A percentile compares a stretch with the other conserved stretches of the same genome.
Evolutionary conservation across 176 grass and related monocot genomes (phyloP).

Genomic region (Neostapfia colusana): DNA sequence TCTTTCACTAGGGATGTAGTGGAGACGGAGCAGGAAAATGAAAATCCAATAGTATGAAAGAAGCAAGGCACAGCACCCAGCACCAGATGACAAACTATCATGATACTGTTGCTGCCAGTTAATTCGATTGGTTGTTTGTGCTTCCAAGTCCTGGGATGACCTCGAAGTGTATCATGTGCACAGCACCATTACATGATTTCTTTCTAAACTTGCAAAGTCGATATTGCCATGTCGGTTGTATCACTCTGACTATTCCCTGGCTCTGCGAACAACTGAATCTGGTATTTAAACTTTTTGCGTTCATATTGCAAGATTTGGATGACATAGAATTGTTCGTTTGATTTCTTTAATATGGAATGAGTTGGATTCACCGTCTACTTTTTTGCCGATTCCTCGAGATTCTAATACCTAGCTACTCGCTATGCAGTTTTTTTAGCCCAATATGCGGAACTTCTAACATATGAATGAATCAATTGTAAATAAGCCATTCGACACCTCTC

Average conservation of each 20-base stretch:
- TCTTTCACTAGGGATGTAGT: not conserved
- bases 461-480: no score
- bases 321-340: not conserved
- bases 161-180: not conserved
- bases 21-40: constrained; percentile 14
- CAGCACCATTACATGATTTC: not conserved
- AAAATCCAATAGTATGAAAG: constrained; percentile 4
- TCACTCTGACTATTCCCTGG: not conserved
- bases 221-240: not conserved
- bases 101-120: constrained; percentile 1
- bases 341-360: not conserved
- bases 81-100: not conserved
- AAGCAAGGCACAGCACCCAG: not conserved
- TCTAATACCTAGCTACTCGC: not conserved
- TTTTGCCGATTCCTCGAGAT: not conserved
- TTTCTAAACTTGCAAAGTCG: not conserved
- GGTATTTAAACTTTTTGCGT: not conserved
- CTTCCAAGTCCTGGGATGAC: not conserved
- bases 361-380: not conserved
- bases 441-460: not conserved
- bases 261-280: not conserved
- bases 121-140: not conserved
- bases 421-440: not conserved
- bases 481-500: no score
- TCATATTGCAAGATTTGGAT: not conserved